Evolutionary conservation across 2,329 filamentous ascomycete species (phyloP).

Genomic region (Lachnellula subtilissima): DNA sequence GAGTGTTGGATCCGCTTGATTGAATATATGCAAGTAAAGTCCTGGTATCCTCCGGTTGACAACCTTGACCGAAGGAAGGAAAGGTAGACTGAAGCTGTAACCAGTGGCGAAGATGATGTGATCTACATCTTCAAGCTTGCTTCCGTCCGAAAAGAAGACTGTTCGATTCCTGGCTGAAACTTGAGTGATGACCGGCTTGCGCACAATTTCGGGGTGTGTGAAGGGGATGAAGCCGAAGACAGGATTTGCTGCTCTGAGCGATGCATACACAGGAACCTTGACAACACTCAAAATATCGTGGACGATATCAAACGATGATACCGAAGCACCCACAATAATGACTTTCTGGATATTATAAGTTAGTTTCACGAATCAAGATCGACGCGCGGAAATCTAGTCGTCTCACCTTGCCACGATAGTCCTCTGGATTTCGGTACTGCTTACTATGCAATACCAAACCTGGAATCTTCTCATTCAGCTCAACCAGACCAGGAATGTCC

Average conservation of each 20-base stretch:
- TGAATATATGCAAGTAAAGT: slow-evolving; percentile 53
- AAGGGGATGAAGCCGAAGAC: slow-evolving; percentile 56
- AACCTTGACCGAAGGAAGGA: slow-evolving; percentile 43
- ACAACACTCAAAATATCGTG: slow-evolving; percentile 45
- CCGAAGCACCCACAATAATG: slow-evolving; percentile 56
- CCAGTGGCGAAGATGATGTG: slow-evolving; percentile 61
- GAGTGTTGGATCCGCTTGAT: slow-evolving; percentile 46
- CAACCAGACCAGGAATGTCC: slow-evolving; percentile 49
- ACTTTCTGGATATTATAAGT: slow-evolving; percentile 28
- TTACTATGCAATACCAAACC: slow-evolving; percentile 61
- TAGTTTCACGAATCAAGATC: neutral
- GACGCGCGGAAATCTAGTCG: too few relatives aligned
- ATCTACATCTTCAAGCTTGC: slow-evolving; percentile 47
- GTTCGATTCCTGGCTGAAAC: slow-evolving; percentile 34
- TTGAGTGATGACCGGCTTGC: slow-evolving; percentile 41
- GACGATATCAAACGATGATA: slow-evolving; percentile 58
- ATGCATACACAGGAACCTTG: slow-evolving; percentile 44
- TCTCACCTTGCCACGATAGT: slow-evolving; percentile 45
- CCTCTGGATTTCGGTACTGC: slow-evolving; percentile 58
- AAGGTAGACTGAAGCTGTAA: slow-evolving; percentile 57
- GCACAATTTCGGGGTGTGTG: slow-evolving; percentile 43
- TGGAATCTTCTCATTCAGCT: slow-evolving; percentile 50
- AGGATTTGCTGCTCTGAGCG: slow-evolving; percentile 41
- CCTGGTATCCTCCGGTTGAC: slow-evolving; percentile 48
- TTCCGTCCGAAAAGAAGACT: slow-evolving; percentile 52